These are phyloP conservation scores for Pseudogymnoascus verrucosus DNA, from an alignment of 2,329 filamentous ascomycete genomes.

Conservation along the genomic window DNA sequence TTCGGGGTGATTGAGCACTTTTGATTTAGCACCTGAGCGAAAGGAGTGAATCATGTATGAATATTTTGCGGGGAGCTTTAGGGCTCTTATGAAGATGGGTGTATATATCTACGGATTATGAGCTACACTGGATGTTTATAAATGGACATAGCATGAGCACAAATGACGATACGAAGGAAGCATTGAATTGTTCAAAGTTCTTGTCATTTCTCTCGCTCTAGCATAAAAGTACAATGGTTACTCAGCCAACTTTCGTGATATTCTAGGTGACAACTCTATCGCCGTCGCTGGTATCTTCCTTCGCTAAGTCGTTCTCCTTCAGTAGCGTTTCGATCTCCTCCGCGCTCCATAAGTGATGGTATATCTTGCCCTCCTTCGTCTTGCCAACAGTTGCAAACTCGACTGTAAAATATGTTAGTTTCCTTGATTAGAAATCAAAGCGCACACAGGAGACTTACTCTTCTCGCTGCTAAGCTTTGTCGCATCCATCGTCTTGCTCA, in stretches of 20 bases:
- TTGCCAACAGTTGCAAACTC: slow-evolving; percentile 97
- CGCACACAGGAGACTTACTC: slow-evolving; percentile 52
- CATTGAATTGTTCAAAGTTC: background rate
- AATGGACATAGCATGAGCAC: background rate
- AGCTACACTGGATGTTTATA: background rate
- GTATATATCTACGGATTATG: background rate
- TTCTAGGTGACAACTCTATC: slow-evolving; percentile 4
- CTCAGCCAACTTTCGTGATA: slow-evolving; percentile 3
- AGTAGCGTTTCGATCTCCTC: slow-evolving; percentile 92
- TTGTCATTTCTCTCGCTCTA: slow-evolving; percentile 8
- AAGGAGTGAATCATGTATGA: background rate
- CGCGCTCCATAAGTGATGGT: slow-evolving; percentile 93
- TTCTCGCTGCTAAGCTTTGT: slow-evolving; percentile 99
- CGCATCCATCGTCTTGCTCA: slow-evolving; percentile 99
- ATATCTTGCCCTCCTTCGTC: slow-evolving; percentile 92
- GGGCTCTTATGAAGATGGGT: background rate
- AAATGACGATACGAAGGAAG: background rate
- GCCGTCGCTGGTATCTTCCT: slow-evolving; percentile 49
- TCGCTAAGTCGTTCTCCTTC: slow-evolving; percentile 92
- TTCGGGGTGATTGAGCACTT: background rate
- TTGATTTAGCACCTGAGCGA: background rate
- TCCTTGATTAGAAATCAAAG: background rate
- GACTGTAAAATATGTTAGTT: slow-evolving; percentile 46
- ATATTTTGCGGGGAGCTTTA: background rate
- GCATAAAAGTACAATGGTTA: slow-evolving; percentile 3